Conservation (phyloP, 2,329 filamentous ascomycete genomes). For the Fusarium neocosmosporiellum region DNA sequence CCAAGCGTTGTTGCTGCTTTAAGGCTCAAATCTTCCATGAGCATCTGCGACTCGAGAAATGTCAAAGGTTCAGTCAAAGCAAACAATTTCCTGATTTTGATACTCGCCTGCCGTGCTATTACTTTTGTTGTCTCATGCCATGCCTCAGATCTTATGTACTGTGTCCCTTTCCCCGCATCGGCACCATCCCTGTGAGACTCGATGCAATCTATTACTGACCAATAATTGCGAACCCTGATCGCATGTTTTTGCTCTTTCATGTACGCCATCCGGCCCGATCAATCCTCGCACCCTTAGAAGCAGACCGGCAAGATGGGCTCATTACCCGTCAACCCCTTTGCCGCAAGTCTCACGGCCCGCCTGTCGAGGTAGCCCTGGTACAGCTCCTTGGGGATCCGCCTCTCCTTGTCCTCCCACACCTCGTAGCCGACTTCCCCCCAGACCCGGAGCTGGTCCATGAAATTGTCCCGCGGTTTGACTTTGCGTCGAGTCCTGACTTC, state of each 20-base stretch:
- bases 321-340: constrained; percentile 35
- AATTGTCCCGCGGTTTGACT: constrained; percentile 44
- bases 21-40: background rate
- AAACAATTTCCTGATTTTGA: background rate
- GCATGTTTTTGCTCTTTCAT: background rate
- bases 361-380: constrained; percentile 39
- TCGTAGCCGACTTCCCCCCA: constrained; percentile 46
- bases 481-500: constrained; percentile 36
- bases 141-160: background rate
- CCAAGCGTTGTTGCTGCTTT: background rate
- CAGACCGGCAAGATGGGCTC: constrained; percentile 31
- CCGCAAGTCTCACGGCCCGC: constrained; percentile 31
- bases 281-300: constrained; percentile 5
- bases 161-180: constrained; percentile 1
- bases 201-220: constrained; percentile 3
- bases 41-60: background rate
- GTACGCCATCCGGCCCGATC: constrained; percentile 3
- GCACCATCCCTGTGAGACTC: constrained; percentile 7
- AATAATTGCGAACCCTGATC: constrained; percentile 7
- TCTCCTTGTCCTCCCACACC: constrained; percentile 45
- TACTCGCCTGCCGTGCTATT: background rate
- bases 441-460: constrained; percentile 47
- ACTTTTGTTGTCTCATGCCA: background rate
- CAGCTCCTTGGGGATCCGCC: constrained; percentile 39
- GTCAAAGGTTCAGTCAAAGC: background rate